Percentiles rank a stretch among this genome's conserved stretches.
Evolutionary conservation across 106 monocot species (phyloP).

Genomic region (Xerophyta viscosa): DNA sequence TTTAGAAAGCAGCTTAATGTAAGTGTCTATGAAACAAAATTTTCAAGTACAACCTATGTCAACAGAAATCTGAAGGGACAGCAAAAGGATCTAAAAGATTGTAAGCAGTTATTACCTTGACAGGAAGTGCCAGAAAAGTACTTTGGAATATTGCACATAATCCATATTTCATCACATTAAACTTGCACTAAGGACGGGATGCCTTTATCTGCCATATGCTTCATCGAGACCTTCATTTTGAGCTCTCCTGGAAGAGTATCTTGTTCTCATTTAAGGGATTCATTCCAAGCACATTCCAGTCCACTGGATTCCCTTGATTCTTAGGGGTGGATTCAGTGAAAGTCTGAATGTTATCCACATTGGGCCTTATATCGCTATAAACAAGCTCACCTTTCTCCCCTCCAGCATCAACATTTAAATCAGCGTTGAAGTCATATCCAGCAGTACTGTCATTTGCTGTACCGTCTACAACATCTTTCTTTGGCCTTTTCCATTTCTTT

Average conservation of each 20-base stretch:
- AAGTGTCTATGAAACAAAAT: too few relatives aligned
- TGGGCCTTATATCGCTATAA: slow-evolving; percentile 34
- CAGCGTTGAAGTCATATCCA: slow-evolving; percentile 37
- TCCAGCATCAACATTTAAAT: slow-evolving; percentile 27
- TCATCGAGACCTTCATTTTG: slow-evolving; percentile 62
- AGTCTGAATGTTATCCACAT: slow-evolving; percentile 31
- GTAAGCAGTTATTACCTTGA: too few relatives aligned
- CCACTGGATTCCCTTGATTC: slow-evolving; percentile 19
- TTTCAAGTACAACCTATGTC: too few relatives aligned
- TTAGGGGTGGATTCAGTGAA: slow-evolving; percentile 23
- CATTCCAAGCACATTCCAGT: slow-evolving; percentile 35
- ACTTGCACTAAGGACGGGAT: slow-evolving; percentile 30
- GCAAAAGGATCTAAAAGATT: too few relatives aligned
- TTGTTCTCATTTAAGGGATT: slow-evolving; percentile 29
- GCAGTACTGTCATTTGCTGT: slow-evolving; percentile 26
- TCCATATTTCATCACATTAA: slow-evolving; percentile 25
- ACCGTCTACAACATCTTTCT: slow-evolving; percentile 55
- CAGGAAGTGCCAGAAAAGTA: too few relatives aligned
- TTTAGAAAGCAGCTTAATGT: too few relatives aligned
- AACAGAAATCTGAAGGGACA: too few relatives aligned
- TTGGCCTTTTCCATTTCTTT: slow-evolving; percentile 96
- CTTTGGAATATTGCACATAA: too few relatives aligned
- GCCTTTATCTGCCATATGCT: slow-evolving; percentile 32
- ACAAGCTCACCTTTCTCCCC: slow-evolving; percentile 27
- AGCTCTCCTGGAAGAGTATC: slow-evolving; percentile 56